phyloP scores from a whole-genome alignment of 495 filamentous ascomycete species.

The Penicillium malachiteum region DNA sequence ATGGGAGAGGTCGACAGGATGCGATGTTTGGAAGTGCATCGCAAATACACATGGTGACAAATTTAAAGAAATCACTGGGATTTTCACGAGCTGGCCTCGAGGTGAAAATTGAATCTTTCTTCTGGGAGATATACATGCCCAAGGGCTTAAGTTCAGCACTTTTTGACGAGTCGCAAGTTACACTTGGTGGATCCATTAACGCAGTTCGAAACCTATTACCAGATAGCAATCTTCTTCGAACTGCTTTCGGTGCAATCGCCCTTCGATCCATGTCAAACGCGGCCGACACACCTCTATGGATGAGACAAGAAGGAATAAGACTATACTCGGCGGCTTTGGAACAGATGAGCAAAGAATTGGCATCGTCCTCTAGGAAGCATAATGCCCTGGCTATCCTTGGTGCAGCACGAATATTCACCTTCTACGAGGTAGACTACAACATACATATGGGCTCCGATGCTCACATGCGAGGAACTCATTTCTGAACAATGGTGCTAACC shows the following conservation, averaged over 20 bases:
- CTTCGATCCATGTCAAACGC: background rate
- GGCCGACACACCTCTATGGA: background rate
- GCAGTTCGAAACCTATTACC: slow-evolving; percentile 7
- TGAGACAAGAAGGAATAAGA: slow-evolving; percentile 7
- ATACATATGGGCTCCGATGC: too few relatives aligned
- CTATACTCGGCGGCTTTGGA: slow-evolving; percentile 3
- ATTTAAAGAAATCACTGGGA: too few relatives aligned
- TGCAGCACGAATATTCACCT: slow-evolving; percentile 8
- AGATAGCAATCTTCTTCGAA: slow-evolving; percentile 1
- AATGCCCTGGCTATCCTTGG: slow-evolving; percentile 2
- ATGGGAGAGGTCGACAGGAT: background rate
- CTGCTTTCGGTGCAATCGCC: slow-evolving; percentile 7
- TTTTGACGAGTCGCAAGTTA: too few relatives aligned
- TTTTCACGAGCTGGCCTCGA: slow-evolving; percentile 1
- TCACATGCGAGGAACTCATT: background rate
- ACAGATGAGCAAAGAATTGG: background rate
- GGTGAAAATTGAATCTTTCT: background rate
- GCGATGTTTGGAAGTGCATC: background rate
- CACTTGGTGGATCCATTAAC: slow-evolving; percentile 10
- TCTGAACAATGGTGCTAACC: too few relatives aligned
- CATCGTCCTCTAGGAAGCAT: background rate
- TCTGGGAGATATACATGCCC: too few relatives aligned
- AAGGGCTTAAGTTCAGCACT: too few relatives aligned
- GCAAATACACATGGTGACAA: too few relatives aligned
- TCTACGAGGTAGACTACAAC: slow-evolving; percentile 4